Evolutionary conservation across 139 green algal genomes (phyloP).

Genomic region (Chlorella sp.): DNA sequence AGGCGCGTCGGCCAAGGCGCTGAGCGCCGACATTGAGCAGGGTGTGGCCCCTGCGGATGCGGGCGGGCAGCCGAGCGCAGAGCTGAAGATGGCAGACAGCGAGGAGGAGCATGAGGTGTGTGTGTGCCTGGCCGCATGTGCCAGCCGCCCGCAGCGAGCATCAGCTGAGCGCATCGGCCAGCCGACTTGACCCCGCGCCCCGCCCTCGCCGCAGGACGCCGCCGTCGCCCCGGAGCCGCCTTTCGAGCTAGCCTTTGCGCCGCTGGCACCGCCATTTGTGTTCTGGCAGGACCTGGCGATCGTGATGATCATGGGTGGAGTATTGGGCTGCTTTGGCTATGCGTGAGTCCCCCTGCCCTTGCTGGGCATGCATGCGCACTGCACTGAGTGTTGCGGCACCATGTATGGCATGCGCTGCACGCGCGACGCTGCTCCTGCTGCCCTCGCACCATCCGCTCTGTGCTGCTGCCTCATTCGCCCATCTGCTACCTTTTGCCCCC

Average conservation of each 20-base stretch:
- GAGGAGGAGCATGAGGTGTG: no score
- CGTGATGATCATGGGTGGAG: background rate
- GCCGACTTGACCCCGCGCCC: no score
- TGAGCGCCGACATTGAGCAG: no score
- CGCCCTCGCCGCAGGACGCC: no score
- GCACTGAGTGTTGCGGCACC: background rate
- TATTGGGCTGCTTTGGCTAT: background rate
- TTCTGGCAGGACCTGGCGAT: slow-evolving; percentile 9
- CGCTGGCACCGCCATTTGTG: background rate
- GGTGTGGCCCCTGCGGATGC: no score
- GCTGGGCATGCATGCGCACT: background rate
- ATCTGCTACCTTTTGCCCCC: background rate
- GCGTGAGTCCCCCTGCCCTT: background rate
- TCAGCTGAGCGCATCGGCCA: no score
- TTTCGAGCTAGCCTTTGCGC: slow-evolving; percentile 11
- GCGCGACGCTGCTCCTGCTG: background rate
- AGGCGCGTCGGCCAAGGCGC: no score
- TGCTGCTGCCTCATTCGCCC: background rate
- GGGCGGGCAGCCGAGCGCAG: no score
- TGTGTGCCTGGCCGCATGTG: no score
- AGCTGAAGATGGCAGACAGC: no score
- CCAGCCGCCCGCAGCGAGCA: no score
- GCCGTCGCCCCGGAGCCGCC: no score
- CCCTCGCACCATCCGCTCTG: background rate
- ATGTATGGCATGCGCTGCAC: background rate